Base-by-base conservation (phyloP, 257 asterid species). In the Solanum virginianum region DNA sequence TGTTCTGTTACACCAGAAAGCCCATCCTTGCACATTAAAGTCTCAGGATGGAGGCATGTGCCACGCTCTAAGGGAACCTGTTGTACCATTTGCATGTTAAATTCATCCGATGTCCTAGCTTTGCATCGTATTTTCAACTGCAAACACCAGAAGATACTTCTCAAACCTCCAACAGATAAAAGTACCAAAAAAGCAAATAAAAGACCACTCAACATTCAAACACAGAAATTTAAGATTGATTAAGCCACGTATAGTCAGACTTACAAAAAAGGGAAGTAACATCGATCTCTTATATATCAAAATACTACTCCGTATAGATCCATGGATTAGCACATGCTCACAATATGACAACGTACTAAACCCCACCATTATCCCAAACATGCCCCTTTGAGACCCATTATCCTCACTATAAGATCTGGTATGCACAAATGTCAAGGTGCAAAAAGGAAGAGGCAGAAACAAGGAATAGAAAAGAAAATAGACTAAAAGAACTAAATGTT, bases 11-110 rank as follows among this genome's bases (percentile, higher is more conserved):
- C 86, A 88, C 92, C 88, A 87, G 89, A 85, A 86, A 71, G 87
- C 88, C 90, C 95, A 84, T 91, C 93, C 86, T 89, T 89, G 79
- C 66, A 88, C 69, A 88, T 92, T 71, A 87, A 86, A 87, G 87
- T 91, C 84, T 89, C 92, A 65, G 89, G 88, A 87, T 84, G 89
- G 81, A 84, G 88, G 87, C 83, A 81, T 80, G 88, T 89, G 89
- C 87, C 92, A 87, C 86, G 65, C 68, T 88, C 95, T 83, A 90
- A 79, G 59, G 98, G 83, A 86, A 93, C 87, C 88, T 84, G 98
- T 10, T 88, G 86, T 88, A 93, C 98, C 98, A 92, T 92, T 87
- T 87, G 84, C 84, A 88, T 62, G 70, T 45, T 83, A 80, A 88
- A 82, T 32, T 86, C 89, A 88, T 89, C 88, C 86, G 20, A n/a